Evolutionary conservation across 2,329 filamentous ascomycete genomes (phyloP), one percentile per base, ranked within the genome.

Genomic region (Sporothrix pseudoabietina): DNA sequence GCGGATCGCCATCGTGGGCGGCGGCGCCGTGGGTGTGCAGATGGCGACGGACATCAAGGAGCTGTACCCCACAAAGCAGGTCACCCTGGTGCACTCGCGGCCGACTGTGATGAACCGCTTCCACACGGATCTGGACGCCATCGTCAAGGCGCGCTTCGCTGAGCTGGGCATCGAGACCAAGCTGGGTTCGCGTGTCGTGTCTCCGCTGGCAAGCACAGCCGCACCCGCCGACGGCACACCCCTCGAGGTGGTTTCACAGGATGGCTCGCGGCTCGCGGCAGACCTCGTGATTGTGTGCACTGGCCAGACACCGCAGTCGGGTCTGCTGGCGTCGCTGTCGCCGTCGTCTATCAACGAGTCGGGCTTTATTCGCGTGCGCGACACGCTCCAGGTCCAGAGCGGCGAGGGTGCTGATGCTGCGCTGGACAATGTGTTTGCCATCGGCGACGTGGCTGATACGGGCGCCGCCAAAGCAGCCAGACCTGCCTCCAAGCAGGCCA

Each of bases 381-480:
- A 54, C 32, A 75, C 75, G 5, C 69, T 76, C 44, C 75, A 76
- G 71, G 71, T 76, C 30, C 41, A 66, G n/a, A 35, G 35, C 35
- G 35, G 35, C 8, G 35, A 35, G 35, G 35, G 35, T 35, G 35
- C 35, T 35, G 75, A 74, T 52, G 10, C 71, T 14, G 52, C 26
- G 2, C 61, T 69, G 30, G 66, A 74, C 14, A 85, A 89, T 74
- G 82, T 92, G 3, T 92, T 89, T 76, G 87, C 86, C 1, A 85
- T 88, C 32, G 90, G 90, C n/a, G 90, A 92, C 75, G 87, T 92
- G 6, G 85, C 88, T 8, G 86, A 87, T 44, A 85, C 84, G 0
- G 82, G 83, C 0, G 82, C 82, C 0, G 80, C 81, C 54, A 85
- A 85, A 4, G 73, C 73, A 9, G 75, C 75, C 1, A 44, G 75